These are phyloP conservation scores for Suillus luteus DNA, from an alignment of 768 basidiomycete genomes.

Conservation along the genomic window DNA sequence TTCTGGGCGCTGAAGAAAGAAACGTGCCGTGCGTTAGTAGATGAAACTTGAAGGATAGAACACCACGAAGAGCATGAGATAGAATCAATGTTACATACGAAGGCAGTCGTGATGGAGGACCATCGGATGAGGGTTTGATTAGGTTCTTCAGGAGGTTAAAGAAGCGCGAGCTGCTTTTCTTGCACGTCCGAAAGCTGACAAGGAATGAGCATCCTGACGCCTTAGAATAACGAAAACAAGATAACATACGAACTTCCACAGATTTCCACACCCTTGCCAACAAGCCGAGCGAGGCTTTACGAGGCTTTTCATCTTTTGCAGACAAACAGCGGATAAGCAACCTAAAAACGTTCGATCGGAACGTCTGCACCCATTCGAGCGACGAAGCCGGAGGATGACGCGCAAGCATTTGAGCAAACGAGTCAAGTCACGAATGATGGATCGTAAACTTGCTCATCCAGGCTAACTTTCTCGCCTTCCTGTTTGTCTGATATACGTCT, in stretches of 20 bases:
- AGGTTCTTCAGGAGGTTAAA: constrained; percentile 66
- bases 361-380: no score
- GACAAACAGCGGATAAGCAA: no score
- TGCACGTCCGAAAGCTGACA: constrained; percentile 64
- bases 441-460: constrained; percentile 64
- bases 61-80: constrained; percentile 78
- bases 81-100: constrained; percentile 81
- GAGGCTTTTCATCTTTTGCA: constrained; percentile 60
- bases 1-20: constrained; percentile 86
- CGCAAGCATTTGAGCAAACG: constrained; percentile 57
- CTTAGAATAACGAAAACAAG: neutral
- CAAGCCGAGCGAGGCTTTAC: constrained; percentile 61
- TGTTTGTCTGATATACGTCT: constrained; percentile 48
- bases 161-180: constrained; percentile 74
- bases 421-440: constrained; percentile 74
- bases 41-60: constrained; percentile 89
- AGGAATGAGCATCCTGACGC: constrained; percentile 3
- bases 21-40: constrained; percentile 83
- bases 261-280: constrained; percentile 60
- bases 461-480: constrained; percentile 20
- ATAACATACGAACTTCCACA: constrained; percentile 56
- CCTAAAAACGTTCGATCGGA: no score
- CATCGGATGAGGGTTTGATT: constrained; percentile 42
- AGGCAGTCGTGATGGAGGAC: constrained; percentile 59
- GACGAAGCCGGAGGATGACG: no score